Evolutionary conservation across 768 basidiomycete genomes (phyloP).

Genomic region (Suillus subaureus): DNA sequence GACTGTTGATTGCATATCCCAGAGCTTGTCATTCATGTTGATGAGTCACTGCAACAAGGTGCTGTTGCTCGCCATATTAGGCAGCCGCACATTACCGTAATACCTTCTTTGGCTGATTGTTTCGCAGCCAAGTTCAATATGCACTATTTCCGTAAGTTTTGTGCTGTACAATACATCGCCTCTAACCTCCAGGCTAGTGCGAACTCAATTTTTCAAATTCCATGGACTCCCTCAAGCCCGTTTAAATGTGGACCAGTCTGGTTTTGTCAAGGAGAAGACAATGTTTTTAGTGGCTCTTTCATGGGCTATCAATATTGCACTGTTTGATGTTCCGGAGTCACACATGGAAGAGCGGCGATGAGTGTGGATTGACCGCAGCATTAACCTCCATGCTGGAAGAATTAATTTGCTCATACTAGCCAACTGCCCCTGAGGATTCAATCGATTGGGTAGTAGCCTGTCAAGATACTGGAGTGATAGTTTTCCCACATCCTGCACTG

Average conservation of each 20-base stretch:
- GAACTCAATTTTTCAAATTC: too few relatives aligned
- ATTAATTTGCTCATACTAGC: slow-evolving; percentile 14
- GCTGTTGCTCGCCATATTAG: neutral
- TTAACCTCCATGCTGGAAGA: slow-evolving; percentile 4
- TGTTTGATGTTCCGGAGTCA: slow-evolving; percentile 48
- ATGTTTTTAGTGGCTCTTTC: neutral
- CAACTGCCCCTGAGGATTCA: neutral
- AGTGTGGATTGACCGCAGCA: too few relatives aligned
- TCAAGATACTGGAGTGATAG: slow-evolving; percentile 15
- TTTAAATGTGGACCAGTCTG: neutral
- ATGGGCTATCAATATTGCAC: neutral
- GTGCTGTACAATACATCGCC: too few relatives aligned
- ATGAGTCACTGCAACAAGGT: neutral
- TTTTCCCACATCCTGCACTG: slow-evolving; percentile 34
- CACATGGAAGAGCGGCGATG: too few relatives aligned
- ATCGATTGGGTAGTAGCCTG: neutral
- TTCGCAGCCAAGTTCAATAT: too few relatives aligned
- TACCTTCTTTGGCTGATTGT: too few relatives aligned
- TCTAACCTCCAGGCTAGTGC: too few relatives aligned
- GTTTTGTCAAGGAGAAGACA: slow-evolving; percentile 22
- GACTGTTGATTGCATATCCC: slow-evolving; percentile 25
- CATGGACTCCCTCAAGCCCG: too few relatives aligned
- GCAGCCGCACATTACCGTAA: neutral
- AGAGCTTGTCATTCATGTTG: neutral
- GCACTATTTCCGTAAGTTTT: too few relatives aligned